Conservation (phyloP, 2,329 filamentous ascomycete genomes). For the Fusarium gaditjirri region DNA sequence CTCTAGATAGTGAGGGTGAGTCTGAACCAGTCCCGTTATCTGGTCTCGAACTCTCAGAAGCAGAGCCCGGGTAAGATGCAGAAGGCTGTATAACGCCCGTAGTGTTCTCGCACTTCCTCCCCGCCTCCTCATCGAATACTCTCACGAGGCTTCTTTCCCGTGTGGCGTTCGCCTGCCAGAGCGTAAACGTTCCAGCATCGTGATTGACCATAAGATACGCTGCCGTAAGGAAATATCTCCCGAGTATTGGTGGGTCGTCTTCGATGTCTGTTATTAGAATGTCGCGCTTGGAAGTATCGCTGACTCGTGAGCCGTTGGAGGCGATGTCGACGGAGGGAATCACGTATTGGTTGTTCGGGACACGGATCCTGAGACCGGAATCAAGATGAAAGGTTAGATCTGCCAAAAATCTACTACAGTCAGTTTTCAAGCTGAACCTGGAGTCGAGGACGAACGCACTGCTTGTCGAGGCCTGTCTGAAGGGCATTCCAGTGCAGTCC, state of each 20-base stretch:
- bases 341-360: slow-evolving; percentile 47
- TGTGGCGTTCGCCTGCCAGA: slow-evolving; percentile 49
- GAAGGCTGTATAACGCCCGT: slow-evolving; percentile 26
- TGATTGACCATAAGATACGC: slow-evolving; percentile 52
- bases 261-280: slow-evolving; percentile 40
- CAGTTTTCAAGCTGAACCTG: neutral
- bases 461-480: slow-evolving; percentile 18
- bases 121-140: slow-evolving; percentile 20
- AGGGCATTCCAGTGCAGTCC: slow-evolving; percentile 35
- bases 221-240: slow-evolving; percentile 49
- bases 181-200: slow-evolving; percentile 47
- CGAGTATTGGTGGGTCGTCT: slow-evolving; percentile 41
- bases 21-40: neutral
- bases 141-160: slow-evolving; percentile 8
- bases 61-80: neutral
- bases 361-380: slow-evolving; percentile 43
- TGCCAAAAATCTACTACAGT: slow-evolving; percentile 36
- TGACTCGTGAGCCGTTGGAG: slow-evolving; percentile 39
- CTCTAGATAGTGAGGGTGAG: neutral
- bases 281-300: slow-evolving; percentile 29
- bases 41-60: neutral
- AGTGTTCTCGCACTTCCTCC: neutral
- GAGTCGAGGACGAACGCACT: neutral
- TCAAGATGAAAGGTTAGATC: slow-evolving; percentile 46
- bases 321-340: slow-evolving; percentile 44